Conservation (phyloP, 1,139 yeast species). For the Sugiyamaella castrensis region DNA sequence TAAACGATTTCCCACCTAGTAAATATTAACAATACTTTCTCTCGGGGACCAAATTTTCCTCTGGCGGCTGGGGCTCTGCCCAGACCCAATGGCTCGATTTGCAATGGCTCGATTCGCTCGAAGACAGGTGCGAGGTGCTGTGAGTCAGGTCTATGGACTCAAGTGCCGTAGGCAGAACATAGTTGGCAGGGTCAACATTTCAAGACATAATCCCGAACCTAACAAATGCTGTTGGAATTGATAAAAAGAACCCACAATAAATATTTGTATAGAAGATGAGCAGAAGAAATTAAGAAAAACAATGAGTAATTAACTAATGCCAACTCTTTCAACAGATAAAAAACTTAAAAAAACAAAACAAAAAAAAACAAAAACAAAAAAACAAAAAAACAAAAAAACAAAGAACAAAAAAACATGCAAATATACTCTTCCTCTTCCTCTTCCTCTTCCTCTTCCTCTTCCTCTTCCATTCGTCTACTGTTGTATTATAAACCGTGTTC, state of each 20-base stretch:
- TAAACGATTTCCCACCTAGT: too few species aligned
- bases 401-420: neutral
- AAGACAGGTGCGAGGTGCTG: too few species aligned
- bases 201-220: too few species aligned
- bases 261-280: slow-evolving; percentile 1
- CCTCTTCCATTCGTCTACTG: neutral
- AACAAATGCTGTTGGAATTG: neutral
- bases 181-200: too few species aligned
- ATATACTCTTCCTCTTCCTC: neutral
- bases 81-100: too few species aligned
- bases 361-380: neutral
- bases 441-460: neutral
- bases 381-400: neutral
- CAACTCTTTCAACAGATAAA: neutral
- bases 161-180: too few species aligned
- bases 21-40: too few species aligned
- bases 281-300: neutral
- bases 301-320: neutral
- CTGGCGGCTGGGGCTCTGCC: slow-evolving; percentile 2
- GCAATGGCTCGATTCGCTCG: too few species aligned
- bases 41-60: neutral
- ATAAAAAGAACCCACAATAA: neutral
- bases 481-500: too few species aligned
- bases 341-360: neutral
- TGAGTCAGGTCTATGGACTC: too few species aligned